Base-by-base conservation (phyloP, 1,139 yeast genomes). In the Scheffersomyces cryptocercus region DNA sequence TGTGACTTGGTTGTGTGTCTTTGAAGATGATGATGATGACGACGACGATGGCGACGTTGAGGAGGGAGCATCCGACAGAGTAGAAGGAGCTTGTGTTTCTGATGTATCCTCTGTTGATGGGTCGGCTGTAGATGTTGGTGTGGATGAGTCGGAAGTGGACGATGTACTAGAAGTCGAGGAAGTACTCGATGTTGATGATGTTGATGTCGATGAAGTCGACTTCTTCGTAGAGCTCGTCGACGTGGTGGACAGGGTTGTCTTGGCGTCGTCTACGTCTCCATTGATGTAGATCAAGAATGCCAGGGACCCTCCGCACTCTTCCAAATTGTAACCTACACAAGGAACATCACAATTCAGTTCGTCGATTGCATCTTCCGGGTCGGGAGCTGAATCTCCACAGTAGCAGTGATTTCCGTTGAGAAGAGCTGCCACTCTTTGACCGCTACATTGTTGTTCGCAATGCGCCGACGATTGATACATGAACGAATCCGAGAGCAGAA, bases 301-400 rank as follows among this genome's bases (percentile, higher is more conserved):
- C 24, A 62, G 63, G 35, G 53, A 37, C n/a, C 88, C 88, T 53
- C 93, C 93, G 64, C 93, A 85, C 16, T 61, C 70, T 47, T 81
- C 84, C 7, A 53, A 46, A 2, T 75, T 75, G 61, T 77, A 85
- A 5, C 90, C 91, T 37, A 64, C 60, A 63, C 93, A 85, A 2
- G 60, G 45, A 3, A 59, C 55, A 41, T 72, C 54, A 66, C 93
- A 85, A 39, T 73, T 63, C 35, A 35, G 26, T 29, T 70, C 59
- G 29, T 50, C 53, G 2, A 65, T 70, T 43, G 65, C 57, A 34
- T 62, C 64, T 11, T 61, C 53, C 11, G 63, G 38, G 14, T 55
- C 50, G 11, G 83, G 81, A 14, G 63, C 61, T 0, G 67, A 50
- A 49, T 73, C 63, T 29, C 88, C 89, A 63, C 91, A 85, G 56